A percentile compares a stretch with the other conserved stretches of the same genome.
Evolutionary conservation across 805 yeast genomes (phyloP).

Genomic region (Wickerhamia fluorescens): DNA sequence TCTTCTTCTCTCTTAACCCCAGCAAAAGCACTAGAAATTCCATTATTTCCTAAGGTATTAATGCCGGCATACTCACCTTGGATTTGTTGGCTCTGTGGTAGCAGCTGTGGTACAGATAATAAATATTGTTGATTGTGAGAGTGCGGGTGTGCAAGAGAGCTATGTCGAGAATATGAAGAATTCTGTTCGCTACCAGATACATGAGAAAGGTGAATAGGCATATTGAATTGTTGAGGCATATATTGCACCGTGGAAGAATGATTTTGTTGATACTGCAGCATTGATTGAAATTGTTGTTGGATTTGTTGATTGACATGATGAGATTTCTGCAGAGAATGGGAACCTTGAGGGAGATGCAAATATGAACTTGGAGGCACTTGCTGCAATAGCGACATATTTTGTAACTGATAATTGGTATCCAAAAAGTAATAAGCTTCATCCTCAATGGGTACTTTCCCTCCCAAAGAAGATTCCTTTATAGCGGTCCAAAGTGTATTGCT

Average conservation of each 20-base stretch:
- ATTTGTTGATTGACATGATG: slow-evolving; percentile 3
- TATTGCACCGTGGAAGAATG: slow-evolving; percentile 1
- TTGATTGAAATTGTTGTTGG: slow-evolving; percentile 2
- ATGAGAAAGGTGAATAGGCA: no score
- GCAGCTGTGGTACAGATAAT: slow-evolving; percentile 2
- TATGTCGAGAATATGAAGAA: slow-evolving; percentile 5
- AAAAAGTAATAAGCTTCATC: slow-evolving; percentile 45
- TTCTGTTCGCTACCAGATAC: slow-evolving; percentile 1
- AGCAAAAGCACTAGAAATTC: neutral
- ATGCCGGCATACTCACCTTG: no score
- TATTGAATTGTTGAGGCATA: slow-evolving; percentile 5
- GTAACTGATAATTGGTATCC: slow-evolving; percentile 38
- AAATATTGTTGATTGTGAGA: slow-evolving; percentile 5
- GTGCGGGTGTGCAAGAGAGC: slow-evolving; percentile 9
- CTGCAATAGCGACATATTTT: slow-evolving; percentile 30
- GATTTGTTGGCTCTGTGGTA: slow-evolving; percentile 3
- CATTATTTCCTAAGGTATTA: no score
- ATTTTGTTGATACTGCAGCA: no score
- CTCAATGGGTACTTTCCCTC: slow-evolving; percentile 45
- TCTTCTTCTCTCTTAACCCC: slow-evolving; percentile 10
- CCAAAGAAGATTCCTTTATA: slow-evolving; percentile 50
- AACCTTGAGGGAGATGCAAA: slow-evolving; percentile 1
- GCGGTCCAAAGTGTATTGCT: slow-evolving; percentile 47
- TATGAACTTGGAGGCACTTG: no score
- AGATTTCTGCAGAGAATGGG: slow-evolving; percentile 1